Conservation (phyloP, 2,329 filamentous ascomycete genomes). For the Fusarium sp. region DNA sequence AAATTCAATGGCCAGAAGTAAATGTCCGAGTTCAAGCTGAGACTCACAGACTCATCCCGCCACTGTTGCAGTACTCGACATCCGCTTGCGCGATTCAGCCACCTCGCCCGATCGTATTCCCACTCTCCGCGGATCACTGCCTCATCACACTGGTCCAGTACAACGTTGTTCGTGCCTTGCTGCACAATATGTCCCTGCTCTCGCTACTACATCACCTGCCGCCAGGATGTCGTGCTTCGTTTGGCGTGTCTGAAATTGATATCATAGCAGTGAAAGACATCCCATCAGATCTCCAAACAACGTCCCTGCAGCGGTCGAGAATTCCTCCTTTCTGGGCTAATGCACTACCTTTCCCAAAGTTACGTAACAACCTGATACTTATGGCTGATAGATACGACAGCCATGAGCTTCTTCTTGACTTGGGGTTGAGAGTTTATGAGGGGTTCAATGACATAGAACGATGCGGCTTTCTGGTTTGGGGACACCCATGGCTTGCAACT, state of each 20-base stretch:
- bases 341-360: background rate
- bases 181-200: background rate
- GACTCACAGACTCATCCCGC: background rate
- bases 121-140: background rate
- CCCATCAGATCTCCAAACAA: background rate
- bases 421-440: background rate
- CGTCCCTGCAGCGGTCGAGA: background rate
- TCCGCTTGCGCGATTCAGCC: background rate
- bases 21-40: too few species aligned
- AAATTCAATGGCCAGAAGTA: fast-evolving
- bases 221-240: background rate
- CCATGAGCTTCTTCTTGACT: background rate
- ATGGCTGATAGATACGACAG: background rate
- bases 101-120: background rate
- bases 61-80: background rate
- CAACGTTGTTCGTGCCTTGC: background rate
- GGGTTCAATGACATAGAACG: background rate
- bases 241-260: background rate
- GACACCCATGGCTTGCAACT: background rate
- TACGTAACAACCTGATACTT: background rate
- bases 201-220: background rate
- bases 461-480: constrained; percentile 1
- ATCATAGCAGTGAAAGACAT: background rate
- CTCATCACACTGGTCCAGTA: background rate
- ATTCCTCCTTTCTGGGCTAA: background rate